Evolutionary conservation across 176 grass and related monocot genomes (phyloP).

Genomic region (Areca catechu): DNA sequence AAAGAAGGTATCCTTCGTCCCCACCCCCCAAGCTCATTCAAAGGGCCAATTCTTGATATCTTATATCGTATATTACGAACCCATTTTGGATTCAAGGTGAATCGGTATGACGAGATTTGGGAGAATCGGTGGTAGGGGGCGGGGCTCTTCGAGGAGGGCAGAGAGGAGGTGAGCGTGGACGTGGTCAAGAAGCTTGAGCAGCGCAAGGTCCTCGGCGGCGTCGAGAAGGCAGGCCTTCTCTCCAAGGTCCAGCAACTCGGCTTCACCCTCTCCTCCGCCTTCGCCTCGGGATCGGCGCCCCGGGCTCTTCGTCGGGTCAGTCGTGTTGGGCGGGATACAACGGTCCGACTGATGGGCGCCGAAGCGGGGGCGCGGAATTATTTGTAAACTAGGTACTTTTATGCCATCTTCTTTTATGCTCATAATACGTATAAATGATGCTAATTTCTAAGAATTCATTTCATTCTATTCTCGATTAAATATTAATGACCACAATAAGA

Average conservation of each 20-base stretch:
- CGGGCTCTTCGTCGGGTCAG: slow-evolving; percentile 69
- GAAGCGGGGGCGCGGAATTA: too few species aligned
- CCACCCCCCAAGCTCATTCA: not conserved
- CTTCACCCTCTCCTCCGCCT: slow-evolving; percentile 57
- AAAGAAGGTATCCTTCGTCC: slow-evolving; percentile 37
- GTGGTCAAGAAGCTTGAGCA: slow-evolving; percentile 43
- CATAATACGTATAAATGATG: too few species aligned
- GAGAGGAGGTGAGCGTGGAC: slow-evolving; percentile 19
- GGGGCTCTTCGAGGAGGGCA: slow-evolving; percentile 46
- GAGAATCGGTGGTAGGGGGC: slow-evolving; percentile 94
- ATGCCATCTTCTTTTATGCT: too few species aligned
- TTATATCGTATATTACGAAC: not conserved
- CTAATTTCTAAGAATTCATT: too few species aligned
- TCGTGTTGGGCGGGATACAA: slow-evolving; percentile 76
- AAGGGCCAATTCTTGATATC: not conserved
- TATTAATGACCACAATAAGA: too few species aligned
- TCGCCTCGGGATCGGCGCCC: slow-evolving; percentile 53
- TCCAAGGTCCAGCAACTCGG: slow-evolving; percentile 96
- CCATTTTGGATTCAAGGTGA: slow-evolving; percentile 35
- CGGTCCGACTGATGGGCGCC: slow-evolving; percentile 58
- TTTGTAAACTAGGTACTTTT: too few species aligned
- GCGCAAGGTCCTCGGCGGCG: slow-evolving; percentile 76
- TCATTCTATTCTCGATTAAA: too few species aligned
- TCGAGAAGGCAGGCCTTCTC: slow-evolving; percentile 79
- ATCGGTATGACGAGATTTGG: slow-evolving; percentile 81